Percentiles rank a stretch among this genome's conserved stretches.
These are phyloP conservation scores for Mesembryanthemum crystallinum DNA, from an alignment of 148 eudicot genomes.

Conservation along the genomic window DNA sequence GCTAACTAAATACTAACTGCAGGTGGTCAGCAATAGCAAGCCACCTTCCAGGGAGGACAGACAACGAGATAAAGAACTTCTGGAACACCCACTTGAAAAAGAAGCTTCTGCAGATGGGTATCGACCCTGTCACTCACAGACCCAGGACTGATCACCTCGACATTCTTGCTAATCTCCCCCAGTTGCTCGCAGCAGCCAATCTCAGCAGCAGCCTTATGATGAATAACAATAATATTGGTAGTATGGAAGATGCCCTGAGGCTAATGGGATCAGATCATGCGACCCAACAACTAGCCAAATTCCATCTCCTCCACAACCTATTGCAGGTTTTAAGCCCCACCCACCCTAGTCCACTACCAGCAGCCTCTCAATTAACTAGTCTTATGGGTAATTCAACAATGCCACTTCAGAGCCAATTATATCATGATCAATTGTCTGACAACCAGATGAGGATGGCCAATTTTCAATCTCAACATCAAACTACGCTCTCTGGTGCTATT, in stretches of 20 bases:
- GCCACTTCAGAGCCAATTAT: constrained; percentile 2
- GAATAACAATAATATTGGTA: background rate
- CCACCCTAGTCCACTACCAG: constrained; percentile 18
- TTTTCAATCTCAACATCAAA: constrained; percentile 6
- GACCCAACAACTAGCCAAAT: constrained; percentile 47
- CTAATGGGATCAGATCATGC: constrained; percentile 30
- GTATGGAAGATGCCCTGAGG: constrained; percentile 14
- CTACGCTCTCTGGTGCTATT: background rate
- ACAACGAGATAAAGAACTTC: constrained; percentile 56
- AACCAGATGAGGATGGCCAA: constrained; percentile 9
- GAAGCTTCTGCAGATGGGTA: constrained; percentile 65
- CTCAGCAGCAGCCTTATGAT: constrained; percentile 12
- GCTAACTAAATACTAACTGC: background rate
- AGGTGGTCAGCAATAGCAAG: constrained; percentile 64
- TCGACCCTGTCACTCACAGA: constrained; percentile 57
- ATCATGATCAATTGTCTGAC: constrained; percentile 24
- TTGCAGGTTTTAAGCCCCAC: constrained; percentile 42
- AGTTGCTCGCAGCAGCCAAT: constrained; percentile 32
- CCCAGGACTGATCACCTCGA: constrained; percentile 54
- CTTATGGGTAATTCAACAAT: constrained; percentile 7
- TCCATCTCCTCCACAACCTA: constrained; percentile 41
- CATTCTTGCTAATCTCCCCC: constrained; percentile 48
- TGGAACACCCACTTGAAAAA: constrained; percentile 61
- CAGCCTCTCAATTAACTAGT: constrained; percentile 23
- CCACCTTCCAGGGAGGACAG: constrained; percentile 55